Conservation (phyloP, 495 filamentous ascomycete genomes). For the Penicillium egyptiacum region DNA sequence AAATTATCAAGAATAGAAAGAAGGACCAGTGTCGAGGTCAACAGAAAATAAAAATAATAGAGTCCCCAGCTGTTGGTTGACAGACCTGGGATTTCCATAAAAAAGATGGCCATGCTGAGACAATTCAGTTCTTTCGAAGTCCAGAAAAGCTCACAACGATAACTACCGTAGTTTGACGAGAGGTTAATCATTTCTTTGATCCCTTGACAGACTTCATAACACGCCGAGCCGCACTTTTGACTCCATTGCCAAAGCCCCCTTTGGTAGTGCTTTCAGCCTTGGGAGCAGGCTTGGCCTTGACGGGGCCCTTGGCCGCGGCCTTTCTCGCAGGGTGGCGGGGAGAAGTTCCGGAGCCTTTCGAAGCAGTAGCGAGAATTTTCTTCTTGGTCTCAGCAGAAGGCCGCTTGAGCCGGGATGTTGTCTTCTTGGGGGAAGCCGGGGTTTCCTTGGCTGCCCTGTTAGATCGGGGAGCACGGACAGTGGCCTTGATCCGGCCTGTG, state of each 20-base stretch:
- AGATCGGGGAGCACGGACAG: background rate
- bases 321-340: conserved; percentile 18
- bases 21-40: background rate
- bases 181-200: conserved; percentile 14
- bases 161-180: background rate
- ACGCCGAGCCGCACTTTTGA: conserved; percentile 22
- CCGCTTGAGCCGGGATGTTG: conserved; percentile 29
- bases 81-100: background rate
- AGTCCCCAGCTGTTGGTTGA: background rate
- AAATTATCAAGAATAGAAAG: conserved; percentile 8
- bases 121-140: background rate
- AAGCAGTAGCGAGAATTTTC: conserved; percentile 31
- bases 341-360: conserved; percentile 25
- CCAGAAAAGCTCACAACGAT: background rate
- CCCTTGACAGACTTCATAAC: conserved; percentile 22
- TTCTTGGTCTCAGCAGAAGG: conserved; percentile 39
- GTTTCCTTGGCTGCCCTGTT: conserved; percentile 23
- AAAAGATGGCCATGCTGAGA: background rate
- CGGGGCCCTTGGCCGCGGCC: conserved; percentile 18
- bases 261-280: conserved; percentile 16
- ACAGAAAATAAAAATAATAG: background rate
- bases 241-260: conserved; percentile 12
- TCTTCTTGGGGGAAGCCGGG: conserved; percentile 19
- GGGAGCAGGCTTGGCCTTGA: conserved; percentile 12
- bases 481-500: background rate